Conservation (phyloP, 805 yeast species). For the Cyberlindnera euphorbiae region DNA sequence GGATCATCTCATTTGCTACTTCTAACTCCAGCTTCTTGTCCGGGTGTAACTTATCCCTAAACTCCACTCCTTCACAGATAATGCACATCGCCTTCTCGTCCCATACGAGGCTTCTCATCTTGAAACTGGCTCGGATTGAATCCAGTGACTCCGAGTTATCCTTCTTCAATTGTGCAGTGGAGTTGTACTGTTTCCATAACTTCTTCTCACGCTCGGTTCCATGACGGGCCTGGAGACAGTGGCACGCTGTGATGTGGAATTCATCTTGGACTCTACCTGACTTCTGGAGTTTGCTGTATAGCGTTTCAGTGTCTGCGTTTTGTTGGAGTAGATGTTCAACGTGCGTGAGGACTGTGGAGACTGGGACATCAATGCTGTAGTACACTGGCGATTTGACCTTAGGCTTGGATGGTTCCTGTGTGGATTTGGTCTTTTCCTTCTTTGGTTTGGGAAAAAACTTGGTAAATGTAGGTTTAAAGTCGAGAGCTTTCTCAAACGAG, state of each 20-base stretch:
- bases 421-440: constrained; percentile 2
- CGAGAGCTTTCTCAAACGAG: constrained; percentile 51
- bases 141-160: constrained; percentile 5
- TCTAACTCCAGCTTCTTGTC: constrained; percentile 16
- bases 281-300: constrained; percentile 23
- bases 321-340: constrained; percentile 1
- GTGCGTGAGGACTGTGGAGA: constrained; percentile 6
- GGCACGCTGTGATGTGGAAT: constrained; percentile 69
- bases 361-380: constrained; percentile 38
- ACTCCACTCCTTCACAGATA: constrained; percentile 32
- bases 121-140: constrained; percentile 32
- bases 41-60: constrained; percentile 7
- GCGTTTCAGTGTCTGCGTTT: constrained; percentile 1
- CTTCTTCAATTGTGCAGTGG: constrained; percentile 6
- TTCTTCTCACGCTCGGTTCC: constrained; percentile 24
- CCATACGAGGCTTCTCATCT: constrained; percentile 43
- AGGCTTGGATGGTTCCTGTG: neutral
- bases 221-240: constrained; percentile 31
- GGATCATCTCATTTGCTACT: constrained; percentile 46
- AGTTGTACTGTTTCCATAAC: constrained; percentile 26
- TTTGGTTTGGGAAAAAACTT: constrained; percentile 28
- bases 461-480: constrained; percentile 48
- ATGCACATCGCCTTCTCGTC: constrained; percentile 50
- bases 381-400: constrained; percentile 34
- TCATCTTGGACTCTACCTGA: constrained; percentile 40